Percentiles rank a stretch among this genome's conserved stretches.
Evolutionary conservation across 179 eudicot genomes (phyloP).

Genomic region (Silene vulgaris): DNA sequence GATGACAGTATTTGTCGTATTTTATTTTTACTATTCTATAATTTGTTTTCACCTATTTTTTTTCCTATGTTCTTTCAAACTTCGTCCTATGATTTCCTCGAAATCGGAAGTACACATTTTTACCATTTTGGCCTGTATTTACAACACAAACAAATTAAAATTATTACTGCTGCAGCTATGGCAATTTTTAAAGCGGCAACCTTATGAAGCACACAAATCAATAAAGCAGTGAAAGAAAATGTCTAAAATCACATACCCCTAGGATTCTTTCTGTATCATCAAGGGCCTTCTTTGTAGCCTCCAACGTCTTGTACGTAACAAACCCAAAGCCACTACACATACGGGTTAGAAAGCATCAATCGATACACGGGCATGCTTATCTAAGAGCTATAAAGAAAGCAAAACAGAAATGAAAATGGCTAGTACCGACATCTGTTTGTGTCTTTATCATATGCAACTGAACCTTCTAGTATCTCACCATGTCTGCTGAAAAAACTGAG

Average conservation of each 20-base stretch:
- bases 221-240: background rate
- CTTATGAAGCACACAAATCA: constrained; percentile 2
- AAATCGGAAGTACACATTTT: no score
- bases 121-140: no score
- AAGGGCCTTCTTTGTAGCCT: constrained; percentile 54
- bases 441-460: constrained; percentile 67
- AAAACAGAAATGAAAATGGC: background rate
- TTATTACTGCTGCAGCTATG: background rate
- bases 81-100: no score
- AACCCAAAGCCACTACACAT: constrained; percentile 57
- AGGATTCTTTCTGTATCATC: constrained; percentile 58
- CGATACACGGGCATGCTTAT: no score
- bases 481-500: constrained; percentile 48
- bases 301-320: constrained; percentile 54
- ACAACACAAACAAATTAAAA: no score
- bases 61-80: no score
- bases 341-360: background rate
- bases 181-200: background rate
- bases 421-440: constrained; percentile 52
- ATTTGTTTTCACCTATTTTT: no score
- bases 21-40: no score
- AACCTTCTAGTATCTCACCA: constrained; percentile 65
- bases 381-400: no score
- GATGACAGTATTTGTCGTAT: no score
- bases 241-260: constrained; percentile 38